Evolutionary conservation across 2,329 filamentous ascomycete species (phyloP).

Genomic region (Coniochaeta sp.): DNA sequence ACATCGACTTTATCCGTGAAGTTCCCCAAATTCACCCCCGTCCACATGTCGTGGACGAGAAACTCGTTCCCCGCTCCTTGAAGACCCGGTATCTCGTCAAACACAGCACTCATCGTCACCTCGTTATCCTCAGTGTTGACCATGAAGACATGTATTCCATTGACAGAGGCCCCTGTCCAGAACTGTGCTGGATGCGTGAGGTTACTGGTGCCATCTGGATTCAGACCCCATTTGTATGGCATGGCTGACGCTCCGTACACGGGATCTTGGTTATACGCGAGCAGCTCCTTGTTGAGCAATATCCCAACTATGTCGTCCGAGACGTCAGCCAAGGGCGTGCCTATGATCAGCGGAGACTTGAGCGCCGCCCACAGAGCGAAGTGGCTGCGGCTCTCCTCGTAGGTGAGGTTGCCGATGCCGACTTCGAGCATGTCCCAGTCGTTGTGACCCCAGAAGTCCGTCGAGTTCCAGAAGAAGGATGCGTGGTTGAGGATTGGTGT

Average conservation of each 20-base stretch:
- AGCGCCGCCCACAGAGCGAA: conserved; percentile 44
- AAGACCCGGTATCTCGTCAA: conserved; percentile 35
- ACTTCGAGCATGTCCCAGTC: conserved; percentile 45
- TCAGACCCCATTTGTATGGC: conserved; percentile 40
- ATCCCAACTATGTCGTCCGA: conserved; percentile 26
- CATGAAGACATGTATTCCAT: conserved; percentile 37
- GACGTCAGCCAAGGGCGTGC: conserved; percentile 30
- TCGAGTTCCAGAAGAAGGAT: conserved; percentile 33
- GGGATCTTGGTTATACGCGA: conserved; percentile 38
- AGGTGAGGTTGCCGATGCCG: conserved; percentile 38
- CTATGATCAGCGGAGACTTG: conserved; percentile 42
- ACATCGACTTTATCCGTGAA: conserved; percentile 19
- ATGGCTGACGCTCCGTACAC: conserved; percentile 30
- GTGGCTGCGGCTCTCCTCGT: conserved; percentile 37
- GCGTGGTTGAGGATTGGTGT: conserved; percentile 38
- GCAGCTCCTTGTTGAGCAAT: conserved; percentile 30
- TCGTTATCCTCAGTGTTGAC: conserved; percentile 31
- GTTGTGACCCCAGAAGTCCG: conserved; percentile 40
- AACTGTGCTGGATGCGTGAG: conserved; percentile 37
- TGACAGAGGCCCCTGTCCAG: conserved; percentile 30
- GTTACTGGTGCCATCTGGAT: conserved; percentile 42
- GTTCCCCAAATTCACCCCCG: conserved; percentile 28
- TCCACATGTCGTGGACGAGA: conserved; percentile 37
- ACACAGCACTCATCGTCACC: conserved; percentile 27
- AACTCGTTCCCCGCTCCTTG: conserved; percentile 19